Conservation (phyloP, 2,329 filamentous ascomycete species). For the Exophiala bonariae region DNA sequence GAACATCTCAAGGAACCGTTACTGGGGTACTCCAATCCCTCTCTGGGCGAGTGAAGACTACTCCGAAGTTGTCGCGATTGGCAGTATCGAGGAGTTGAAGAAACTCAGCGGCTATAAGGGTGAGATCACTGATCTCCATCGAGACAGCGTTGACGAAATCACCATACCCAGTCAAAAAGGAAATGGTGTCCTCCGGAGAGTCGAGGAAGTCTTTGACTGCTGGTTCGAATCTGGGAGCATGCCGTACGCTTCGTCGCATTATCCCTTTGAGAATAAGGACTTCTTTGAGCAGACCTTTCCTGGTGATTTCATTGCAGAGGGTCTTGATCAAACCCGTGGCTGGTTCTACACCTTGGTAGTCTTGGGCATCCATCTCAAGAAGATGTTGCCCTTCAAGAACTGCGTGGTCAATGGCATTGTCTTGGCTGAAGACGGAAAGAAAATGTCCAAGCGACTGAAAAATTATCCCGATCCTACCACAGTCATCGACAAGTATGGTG, state of each 20-base stretch:
- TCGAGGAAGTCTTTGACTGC: conserved; percentile 86
- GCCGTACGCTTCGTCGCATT: conserved; percentile 83
- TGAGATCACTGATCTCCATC: conserved; percentile 76
- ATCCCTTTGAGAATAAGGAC: conserved; percentile 80
- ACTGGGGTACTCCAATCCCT: conserved; percentile 86
- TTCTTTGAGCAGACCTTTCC: conserved; percentile 75
- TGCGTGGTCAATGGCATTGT: conserved; percentile 89
- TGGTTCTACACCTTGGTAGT: conserved; percentile 92
- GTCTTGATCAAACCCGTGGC: conserved; percentile 82
- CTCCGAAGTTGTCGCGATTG: conserved; percentile 77
- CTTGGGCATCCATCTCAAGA: conserved; percentile 79
- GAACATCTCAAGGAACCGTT: conserved; percentile 86
- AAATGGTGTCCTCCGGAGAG: conserved; percentile 72
- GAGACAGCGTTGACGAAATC: conserved; percentile 84
- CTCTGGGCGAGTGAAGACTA: conserved; percentile 83
- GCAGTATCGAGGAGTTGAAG: conserved; percentile 76
- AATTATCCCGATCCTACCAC: conserved; percentile 82
- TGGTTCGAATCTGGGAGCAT: conserved; percentile 93
- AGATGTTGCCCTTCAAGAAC: conserved; percentile 79
- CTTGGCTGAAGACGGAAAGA: conserved; percentile 85
- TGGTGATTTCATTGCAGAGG: conserved; percentile 85
- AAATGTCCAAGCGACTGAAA: conserved; percentile 91
- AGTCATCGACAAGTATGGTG: conserved; percentile 80
- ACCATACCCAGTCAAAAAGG: conserved; percentile 83
- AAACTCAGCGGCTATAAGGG: conserved; percentile 75